Conservation (phyloP, 345 rosid genomes). For the Acer saccharum region DNA sequence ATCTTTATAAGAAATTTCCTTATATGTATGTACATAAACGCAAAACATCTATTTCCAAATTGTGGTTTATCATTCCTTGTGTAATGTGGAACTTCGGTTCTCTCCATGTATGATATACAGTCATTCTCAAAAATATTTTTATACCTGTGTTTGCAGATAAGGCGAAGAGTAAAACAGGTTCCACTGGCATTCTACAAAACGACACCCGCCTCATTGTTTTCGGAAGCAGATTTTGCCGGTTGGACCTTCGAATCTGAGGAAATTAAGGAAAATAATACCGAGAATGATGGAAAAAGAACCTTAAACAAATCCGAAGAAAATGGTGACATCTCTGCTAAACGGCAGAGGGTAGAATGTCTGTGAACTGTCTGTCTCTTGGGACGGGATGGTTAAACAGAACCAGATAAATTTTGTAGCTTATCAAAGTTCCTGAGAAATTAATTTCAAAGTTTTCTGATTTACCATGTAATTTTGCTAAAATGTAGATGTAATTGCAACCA, state of each 20-base stretch:
- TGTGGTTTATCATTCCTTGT: background rate
- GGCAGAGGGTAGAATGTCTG: constrained; percentile 39
- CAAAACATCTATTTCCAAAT: background rate
- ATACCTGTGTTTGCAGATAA: constrained; percentile 42
- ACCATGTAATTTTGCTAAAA: background rate
- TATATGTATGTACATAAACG: background rate
- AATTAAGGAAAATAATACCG: background rate
- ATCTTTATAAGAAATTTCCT: background rate
- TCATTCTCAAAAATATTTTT: background rate
- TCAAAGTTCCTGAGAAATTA: background rate
- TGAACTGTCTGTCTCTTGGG: background rate
- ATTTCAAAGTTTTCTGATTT: background rate
- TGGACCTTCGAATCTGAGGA: constrained; percentile 64
- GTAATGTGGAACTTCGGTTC: background rate
- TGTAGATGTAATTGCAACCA: too few species aligned
- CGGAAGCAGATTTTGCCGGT: constrained; percentile 73
- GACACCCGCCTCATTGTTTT: constrained; percentile 65
- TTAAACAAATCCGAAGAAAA: constrained; percentile 15
- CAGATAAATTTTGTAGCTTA: constrained; percentile 4
- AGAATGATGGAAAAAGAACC: background rate
- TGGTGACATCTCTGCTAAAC: constrained; percentile 27
- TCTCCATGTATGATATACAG: too few species aligned
- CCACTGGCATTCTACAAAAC: constrained; percentile 78
- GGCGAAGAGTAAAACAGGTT: constrained; percentile 88
- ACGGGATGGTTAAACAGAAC: background rate